These are phyloP conservation scores for Cucumis cinereus DNA, from an alignment of 306 rosid genomes.

Conservation along the genomic window DNA sequence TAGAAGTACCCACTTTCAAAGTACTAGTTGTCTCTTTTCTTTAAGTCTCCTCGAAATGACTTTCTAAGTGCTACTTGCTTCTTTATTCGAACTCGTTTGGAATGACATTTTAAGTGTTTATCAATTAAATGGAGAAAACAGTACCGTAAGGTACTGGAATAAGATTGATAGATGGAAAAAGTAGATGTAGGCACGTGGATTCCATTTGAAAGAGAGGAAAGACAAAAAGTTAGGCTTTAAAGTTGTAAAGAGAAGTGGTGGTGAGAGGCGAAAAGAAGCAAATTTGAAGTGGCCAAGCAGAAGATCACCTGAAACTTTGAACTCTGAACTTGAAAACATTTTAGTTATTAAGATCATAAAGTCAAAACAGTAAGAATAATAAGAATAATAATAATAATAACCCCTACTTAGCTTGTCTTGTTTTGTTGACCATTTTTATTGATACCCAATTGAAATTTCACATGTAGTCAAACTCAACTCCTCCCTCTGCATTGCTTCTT, in stretches of 20 bases:
- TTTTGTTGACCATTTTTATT: neutral
- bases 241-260: conserved; percentile 11
- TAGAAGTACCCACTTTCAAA: neutral
- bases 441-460: conserved; percentile 7
- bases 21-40: no score
- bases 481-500: neutral
- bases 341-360: neutral
- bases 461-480: conserved; percentile 10
- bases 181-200: conserved; percentile 62
- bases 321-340: neutral
- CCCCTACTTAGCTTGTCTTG: no score
- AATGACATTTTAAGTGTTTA: neutral
- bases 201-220: conserved; percentile 35
- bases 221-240: conserved; percentile 21
- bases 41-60: neutral
- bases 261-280: conserved; percentile 4
- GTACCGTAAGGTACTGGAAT: neutral
- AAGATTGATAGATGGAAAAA: conserved; percentile 3
- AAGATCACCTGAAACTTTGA: neutral
- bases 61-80: neutral
- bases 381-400: no score
- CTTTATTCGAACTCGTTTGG: neutral
- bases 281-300: conserved; percentile 11
- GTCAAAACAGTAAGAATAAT: neutral
- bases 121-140: conserved; percentile 1